These are phyloP conservation scores for Ruellia speciosa DNA, from an alignment of 305 asterid species.

Conservation along the genomic window DNA sequence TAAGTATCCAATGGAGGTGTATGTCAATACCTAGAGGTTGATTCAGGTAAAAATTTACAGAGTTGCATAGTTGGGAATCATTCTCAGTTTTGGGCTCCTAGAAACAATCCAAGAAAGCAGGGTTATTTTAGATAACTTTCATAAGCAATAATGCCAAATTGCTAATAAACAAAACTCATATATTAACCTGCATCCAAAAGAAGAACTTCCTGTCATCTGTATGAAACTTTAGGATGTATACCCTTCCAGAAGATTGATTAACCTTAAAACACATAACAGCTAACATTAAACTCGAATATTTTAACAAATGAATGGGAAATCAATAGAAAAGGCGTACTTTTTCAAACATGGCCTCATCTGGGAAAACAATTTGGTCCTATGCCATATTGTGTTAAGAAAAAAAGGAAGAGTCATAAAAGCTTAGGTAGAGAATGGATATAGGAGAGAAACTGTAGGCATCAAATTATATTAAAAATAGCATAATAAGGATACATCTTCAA, in stretches of 20 bases:
- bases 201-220: slow-evolving; percentile 84
- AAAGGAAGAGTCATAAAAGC: slow-evolving; percentile 12
- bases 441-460: slow-evolving; percentile 12
- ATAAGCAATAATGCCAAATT: slow-evolving; percentile 12
- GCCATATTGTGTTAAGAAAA: slow-evolving; percentile 42
- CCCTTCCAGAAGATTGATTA: slow-evolving; percentile 86
- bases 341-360: slow-evolving; percentile 84
- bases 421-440: slow-evolving; percentile 13
- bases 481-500: slow-evolving; percentile 81
- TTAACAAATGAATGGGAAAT: neutral
- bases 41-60: slow-evolving; percentile 72
- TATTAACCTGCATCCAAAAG: slow-evolving; percentile 91
- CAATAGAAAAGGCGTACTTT: slow-evolving; percentile 41
- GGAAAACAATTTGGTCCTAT: slow-evolving; percentile 90
- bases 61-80: slow-evolving; percentile 57
- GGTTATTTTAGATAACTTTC: slow-evolving; percentile 11
- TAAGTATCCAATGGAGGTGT: neutral
- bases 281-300: slow-evolving; percentile 17
- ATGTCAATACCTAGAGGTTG: slow-evolving; percentile 59
- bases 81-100: slow-evolving; percentile 78
- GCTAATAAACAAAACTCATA: slow-evolving; percentile 8
- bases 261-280: slow-evolving; percentile 38
- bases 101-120: slow-evolving; percentile 28
- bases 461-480: slow-evolving; percentile 8
- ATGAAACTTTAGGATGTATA: slow-evolving; percentile 73